Conservation (phyloP, 352 stramenopile species). For the Phytophthora nicotianae region DNA sequence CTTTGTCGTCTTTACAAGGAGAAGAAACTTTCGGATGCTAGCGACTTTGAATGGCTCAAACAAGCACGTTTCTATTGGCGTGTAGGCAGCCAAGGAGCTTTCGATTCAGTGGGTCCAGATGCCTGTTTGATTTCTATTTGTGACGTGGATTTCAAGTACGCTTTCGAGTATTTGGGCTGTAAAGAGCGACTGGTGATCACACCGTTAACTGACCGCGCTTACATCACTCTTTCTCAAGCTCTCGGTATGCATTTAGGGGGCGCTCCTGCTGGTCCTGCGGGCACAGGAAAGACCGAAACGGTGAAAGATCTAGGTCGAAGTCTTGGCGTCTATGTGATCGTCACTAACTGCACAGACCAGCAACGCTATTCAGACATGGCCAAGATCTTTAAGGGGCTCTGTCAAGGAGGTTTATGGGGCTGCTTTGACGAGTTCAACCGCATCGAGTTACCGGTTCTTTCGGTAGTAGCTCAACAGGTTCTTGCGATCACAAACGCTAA, state of each 20-base stretch:
- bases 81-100: conserved; percentile 44
- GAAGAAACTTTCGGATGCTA: conserved; percentile 75
- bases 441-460: conserved; percentile 93
- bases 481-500: conserved; percentile 85
- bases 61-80: conserved; percentile 83
- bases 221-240: conserved; percentile 91
- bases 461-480: conserved; percentile 93
- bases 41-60: conserved; percentile 87
- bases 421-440: conserved; percentile 95
- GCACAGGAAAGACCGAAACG: conserved; percentile 93
- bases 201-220: conserved; percentile 90
- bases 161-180: conserved; percentile 94
- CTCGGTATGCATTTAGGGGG: conserved; percentile 90
- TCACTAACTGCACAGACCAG: conserved; percentile 94
- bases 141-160: conserved; percentile 92
- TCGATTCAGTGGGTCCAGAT: conserved; percentile 90
- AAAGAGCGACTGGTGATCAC: conserved; percentile 92
- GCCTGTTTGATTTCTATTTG: conserved; percentile 95
- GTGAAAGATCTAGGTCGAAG: conserved; percentile 92
- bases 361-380: conserved; percentile 92
- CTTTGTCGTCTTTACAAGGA: conserved; percentile 78
- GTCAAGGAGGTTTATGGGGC: conserved; percentile 91
- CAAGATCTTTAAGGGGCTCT: conserved; percentile 93
- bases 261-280: conserved; percentile 84
- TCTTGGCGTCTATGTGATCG: conserved; percentile 91